Percentiles rank a stretch among this genome's conserved stretches.
phyloP scores from a whole-genome alignment of 805 yeast species.

The Wickerhamomyces rabaulensis region DNA sequence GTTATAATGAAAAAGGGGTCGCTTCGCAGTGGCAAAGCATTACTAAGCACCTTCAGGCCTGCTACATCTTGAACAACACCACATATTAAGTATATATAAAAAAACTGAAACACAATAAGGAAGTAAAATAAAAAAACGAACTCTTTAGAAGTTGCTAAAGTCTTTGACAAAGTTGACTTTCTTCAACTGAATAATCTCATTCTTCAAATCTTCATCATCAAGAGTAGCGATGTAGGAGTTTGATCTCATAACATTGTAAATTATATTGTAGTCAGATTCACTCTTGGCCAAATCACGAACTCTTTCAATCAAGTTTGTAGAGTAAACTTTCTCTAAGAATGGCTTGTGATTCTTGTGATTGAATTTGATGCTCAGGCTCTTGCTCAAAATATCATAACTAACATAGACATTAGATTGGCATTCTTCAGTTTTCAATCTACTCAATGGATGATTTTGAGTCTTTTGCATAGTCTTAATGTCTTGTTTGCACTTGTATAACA shows the following conservation, averaged over 20 bases:
- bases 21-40: too few species aligned
- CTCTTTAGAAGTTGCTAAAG: conserved; percentile 7
- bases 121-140: neutral
- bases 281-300: conserved; percentile 9
- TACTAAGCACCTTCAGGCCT: too few species aligned
- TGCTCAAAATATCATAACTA: conserved; percentile 19
- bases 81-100: neutral
- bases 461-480: conserved; percentile 21
- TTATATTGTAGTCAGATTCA: conserved; percentile 5
- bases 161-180: conserved; percentile 20
- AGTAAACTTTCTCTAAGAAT: conserved; percentile 17
- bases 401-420: conserved; percentile 21
- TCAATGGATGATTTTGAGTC: conserved; percentile 3
- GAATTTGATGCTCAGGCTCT: conserved; percentile 18
- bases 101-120: neutral
- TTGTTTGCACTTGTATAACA: conserved; percentile 22
- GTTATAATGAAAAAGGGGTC: too few species aligned
- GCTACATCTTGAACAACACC: neutral
- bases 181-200: conserved; percentile 14
- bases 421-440: conserved; percentile 20
- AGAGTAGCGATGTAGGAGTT: conserved; percentile 2
- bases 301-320: conserved; percentile 12
- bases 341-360: conserved; percentile 19
- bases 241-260: conserved; percentile 7
- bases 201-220: conserved; percentile 8